Evolutionary conservation across 202 grass and related monocot genomes (phyloP).

Genomic region (Eragrostis tef): DNA sequence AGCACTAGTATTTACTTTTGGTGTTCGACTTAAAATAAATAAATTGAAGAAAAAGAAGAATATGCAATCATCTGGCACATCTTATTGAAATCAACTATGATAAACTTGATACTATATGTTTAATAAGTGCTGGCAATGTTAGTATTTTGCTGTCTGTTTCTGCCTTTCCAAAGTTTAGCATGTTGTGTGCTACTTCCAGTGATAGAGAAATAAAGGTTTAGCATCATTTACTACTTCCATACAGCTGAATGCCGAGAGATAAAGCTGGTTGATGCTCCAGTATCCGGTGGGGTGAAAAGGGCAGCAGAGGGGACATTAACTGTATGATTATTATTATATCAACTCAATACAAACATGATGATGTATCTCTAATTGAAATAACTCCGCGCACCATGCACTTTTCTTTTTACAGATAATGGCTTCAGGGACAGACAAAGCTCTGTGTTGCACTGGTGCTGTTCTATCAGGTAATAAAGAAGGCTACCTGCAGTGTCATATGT

Average conservation of each 20-base stretch:
- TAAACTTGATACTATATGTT: constrained; percentile 4
- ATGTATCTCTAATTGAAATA: constrained; percentile 38
- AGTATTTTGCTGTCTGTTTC: constrained; percentile 9
- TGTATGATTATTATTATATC: constrained; percentile 51
- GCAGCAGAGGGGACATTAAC: constrained; percentile 94
- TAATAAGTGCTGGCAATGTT: not conserved
- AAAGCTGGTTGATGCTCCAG: constrained; percentile 87
- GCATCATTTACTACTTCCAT: constrained; percentile 44
- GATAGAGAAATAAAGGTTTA: constrained; percentile 15
- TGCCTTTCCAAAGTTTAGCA: constrained; percentile 20
- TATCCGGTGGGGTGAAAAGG: constrained; percentile 92
- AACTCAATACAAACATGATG: constrained; percentile 34
- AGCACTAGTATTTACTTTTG: constrained; percentile 1
- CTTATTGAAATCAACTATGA: not conserved
- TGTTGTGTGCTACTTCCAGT: not conserved
- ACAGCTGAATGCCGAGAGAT: constrained; percentile 71
- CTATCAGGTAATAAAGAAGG: constrained; percentile 67
- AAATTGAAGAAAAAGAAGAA: constrained; percentile 16
- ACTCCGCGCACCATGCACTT: constrained; percentile 4
- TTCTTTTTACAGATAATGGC: constrained; percentile 76
- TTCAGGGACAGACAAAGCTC: constrained; percentile 83
- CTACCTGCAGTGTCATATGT: constrained; percentile 37
- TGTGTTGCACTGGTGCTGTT: constrained; percentile 63
- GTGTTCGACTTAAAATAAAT: constrained; percentile 12
- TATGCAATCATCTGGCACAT: constrained; percentile 20